phyloP scores from a whole-genome alignment of 169 alveolate species.

The Perkinsus chesapeaki region DNA sequence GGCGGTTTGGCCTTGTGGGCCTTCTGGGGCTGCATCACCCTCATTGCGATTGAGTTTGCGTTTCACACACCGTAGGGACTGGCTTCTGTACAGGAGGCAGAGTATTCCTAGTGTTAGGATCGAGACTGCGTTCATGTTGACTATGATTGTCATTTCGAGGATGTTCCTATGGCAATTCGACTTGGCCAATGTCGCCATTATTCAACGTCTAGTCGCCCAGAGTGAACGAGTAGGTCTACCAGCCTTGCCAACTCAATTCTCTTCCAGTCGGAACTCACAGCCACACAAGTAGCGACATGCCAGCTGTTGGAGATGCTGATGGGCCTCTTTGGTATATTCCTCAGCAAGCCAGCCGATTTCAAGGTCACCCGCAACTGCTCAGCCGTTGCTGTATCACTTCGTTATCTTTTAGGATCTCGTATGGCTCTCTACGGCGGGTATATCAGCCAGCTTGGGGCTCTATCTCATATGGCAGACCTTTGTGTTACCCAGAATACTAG shows the following conservation, averaged over 20 bases:
- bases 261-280: background rate
- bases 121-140: background rate
- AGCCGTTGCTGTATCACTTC: background rate
- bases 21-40: background rate
- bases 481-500: background rate
- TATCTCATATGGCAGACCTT: background rate
- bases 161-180: background rate
- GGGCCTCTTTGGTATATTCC: background rate
- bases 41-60: background rate
- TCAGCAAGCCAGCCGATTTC: background rate
- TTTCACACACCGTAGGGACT: background rate
- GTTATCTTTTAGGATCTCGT: background rate
- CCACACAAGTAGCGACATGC: background rate
- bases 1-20: background rate
- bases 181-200: background rate
- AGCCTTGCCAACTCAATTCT: background rate
- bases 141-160: background rate
- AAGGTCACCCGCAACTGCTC: background rate
- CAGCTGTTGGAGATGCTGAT: slow-evolving; percentile 2
- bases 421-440: background rate
- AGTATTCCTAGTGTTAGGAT: background rate
- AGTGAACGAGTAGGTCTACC: background rate
- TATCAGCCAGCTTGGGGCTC: background rate
- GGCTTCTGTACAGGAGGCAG: background rate
- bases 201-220: background rate